Base-by-base conservation (phyloP, 2,329 filamentous ascomycete species). In the Pyrenochaeta sp. region DNA sequence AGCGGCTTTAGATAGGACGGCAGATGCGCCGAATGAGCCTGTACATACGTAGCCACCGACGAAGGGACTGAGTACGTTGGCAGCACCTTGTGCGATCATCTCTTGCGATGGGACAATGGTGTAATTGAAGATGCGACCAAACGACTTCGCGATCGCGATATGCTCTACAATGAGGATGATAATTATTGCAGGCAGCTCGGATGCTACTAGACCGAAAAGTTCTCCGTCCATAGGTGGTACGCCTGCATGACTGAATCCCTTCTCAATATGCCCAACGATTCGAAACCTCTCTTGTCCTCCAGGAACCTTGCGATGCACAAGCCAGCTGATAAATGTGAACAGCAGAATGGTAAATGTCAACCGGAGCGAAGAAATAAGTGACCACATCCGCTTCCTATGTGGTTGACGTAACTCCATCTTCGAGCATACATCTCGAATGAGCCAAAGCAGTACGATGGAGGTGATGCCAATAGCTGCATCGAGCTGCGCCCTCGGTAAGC, bases 121-220 rank as follows among this genome's bases (percentile, higher is more conserved):
- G 79, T 97, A 97, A 79, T 96, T 95, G 81, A 96, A 96, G 65
- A 96, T 86, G 56, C 93, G 86, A 10, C 93, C 93, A 65, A 97
- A 97, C 0, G 92, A 96, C 76, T 97, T 97, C 27, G 93, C 92
- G 63, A 97, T 97, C 48, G 93, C 92, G 69, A 97, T 96, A 74
- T 97, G 93, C 78, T 97, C 93, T 60, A 97, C 95, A 36, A 97
- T 84, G 59, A 97, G 84, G 19, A 97, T 92, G 64, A 97, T 95
- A 53, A 96, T 88, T 0, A 91, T 89, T 5, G 91, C 91, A 0
- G 93, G 93, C 2, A 97, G 82, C 64, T 96, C 84, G 28, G 82
- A 81, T 1, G 85, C 83, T 69, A 96, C 92, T 1, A 86, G 79
- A 3, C 81, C 82, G 71, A 96, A 85, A 39, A 97, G 85, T 0